Evolutionary conservation across 345 rosid species (phyloP), one percentile per base, ranked within the genome.

Genomic region (Syzygium aromaticum): DNA sequence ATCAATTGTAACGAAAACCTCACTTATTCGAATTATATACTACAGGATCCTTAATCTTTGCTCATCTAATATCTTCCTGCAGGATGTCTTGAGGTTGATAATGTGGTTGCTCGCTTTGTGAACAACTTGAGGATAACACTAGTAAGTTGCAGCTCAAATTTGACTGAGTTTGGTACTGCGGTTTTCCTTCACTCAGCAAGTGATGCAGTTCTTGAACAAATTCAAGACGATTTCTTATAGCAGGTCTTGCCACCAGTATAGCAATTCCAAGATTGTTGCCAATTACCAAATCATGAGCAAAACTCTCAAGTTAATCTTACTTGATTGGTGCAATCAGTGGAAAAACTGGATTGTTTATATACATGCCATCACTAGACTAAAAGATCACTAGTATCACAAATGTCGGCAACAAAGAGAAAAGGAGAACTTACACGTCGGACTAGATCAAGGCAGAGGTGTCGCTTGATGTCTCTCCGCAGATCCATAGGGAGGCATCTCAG

Each of bases 401-500:
- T 73, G 82, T 11, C 8, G 2, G 49, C 27, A 5, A 7, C 59
- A 84, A 40, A 52, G 33, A 52, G 23, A n/a, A 51, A 54, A 5
- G 78, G 46, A 85, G 86, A 49, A 92, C 96, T 91, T 93, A 95
- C 97, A 53, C 95, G 95, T 84, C 95, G 93, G 87, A 96, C 96
- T 89, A 95, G 95, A 88, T 95, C 97, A 57, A 96, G 91, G 91
- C 98, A 96, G 30, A 95, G 93, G 92, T 96, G 97, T 25, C 97
- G 89, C 90, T 95, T 93, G 90, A 96, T 95, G 80, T 95, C 95
- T 90, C 95, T 92, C 3, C 95, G 92, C 10, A 96, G 97, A 93
- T 96, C 96, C 5, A 93, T 89, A 0, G 98, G 98, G 56, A 96
- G 92, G 51, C 91, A 92, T 84, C 86, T 91, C 83, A 96, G 90